Percentiles rank a stretch among this genome's conserved stretches.
These are phyloP conservation scores for Blastobotrys robertii DNA, from an alignment of 805 yeast species.

Conservation along the genomic window DNA sequence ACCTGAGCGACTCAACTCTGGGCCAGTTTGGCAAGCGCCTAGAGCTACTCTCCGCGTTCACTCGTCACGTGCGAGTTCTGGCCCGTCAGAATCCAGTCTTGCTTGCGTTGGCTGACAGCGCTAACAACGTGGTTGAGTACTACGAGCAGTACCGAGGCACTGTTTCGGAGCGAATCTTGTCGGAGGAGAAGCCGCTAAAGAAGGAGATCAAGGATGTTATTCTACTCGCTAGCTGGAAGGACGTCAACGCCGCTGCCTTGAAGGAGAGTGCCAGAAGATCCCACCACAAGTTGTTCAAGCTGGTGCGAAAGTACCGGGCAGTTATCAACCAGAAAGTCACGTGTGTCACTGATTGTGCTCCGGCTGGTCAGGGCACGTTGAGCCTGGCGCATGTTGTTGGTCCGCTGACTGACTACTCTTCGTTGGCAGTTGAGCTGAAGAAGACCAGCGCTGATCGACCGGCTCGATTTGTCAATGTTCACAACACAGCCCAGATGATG, in stretches of 20 bases:
- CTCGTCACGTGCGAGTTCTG: slow-evolving; percentile 37
- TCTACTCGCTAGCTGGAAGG: slow-evolving; percentile 92
- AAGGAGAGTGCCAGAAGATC: slow-evolving; percentile 90
- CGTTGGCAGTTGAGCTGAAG: not conserved
- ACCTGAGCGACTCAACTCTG: slow-evolving; percentile 60
- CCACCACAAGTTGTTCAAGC: slow-evolving; percentile 72
- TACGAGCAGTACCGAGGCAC: slow-evolving; percentile 54
- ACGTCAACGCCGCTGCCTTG: slow-evolving; percentile 84
- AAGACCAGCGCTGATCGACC: too few relatives aligned
- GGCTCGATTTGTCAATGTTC: not conserved
- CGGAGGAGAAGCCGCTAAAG: slow-evolving; percentile 46
- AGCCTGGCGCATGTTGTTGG: not conserved
- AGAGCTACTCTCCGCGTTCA: slow-evolving; percentile 53
- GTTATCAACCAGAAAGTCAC: slow-evolving; percentile 44
- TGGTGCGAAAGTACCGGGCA: slow-evolving; percentile 71
- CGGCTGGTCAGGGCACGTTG: not conserved
- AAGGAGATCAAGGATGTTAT: slow-evolving; percentile 81
- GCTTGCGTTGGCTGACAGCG: not conserved
- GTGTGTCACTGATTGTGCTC: slow-evolving; percentile 39
- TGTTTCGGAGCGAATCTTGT: slow-evolving; percentile 37
- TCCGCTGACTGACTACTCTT: not conserved
- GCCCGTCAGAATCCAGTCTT: slow-evolving; percentile 6
- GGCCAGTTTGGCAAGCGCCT: slow-evolving; percentile 67
- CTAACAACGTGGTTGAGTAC: slow-evolving; percentile 45
- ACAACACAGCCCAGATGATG: slow-evolving; percentile 48